Percentiles rank a stretch among this genome's conserved stretches.
Evolutionary conservation across 2,329 filamentous ascomycete genomes (phyloP).

Genomic region (Penicillium olsonii): DNA sequence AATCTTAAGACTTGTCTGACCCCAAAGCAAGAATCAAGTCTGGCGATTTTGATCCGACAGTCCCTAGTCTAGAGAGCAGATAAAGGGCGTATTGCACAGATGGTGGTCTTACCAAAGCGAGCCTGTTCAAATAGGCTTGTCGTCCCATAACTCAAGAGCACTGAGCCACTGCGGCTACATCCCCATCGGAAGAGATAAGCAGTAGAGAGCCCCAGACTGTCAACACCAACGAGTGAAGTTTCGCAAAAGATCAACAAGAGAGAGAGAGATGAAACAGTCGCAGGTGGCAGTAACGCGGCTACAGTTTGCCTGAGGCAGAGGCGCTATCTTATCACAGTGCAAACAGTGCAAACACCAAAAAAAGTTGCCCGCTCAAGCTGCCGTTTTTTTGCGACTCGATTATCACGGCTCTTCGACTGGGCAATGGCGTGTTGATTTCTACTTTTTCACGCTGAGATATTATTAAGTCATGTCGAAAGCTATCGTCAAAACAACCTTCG

Average conservation of each 20-base stretch:
- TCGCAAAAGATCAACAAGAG: background rate
- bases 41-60: background rate
- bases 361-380: conserved; percentile 33
- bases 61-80: background rate
- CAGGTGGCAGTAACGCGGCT: conserved; percentile 13
- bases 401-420: conserved; percentile 17
- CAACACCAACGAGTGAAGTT: background rate
- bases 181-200: background rate
- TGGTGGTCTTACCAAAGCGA: conserved; percentile 46
- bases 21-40: background rate
- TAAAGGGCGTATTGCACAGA: conserved; percentile 1
- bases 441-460: conserved; percentile 13
- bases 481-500: conserved; percentile 81
- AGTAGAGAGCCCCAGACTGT: background rate
- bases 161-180: conserved; percentile 8
- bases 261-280: background rate
- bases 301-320: conserved; percentile 25
- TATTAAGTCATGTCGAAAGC: conserved; percentile 50
- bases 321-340: conserved; percentile 33
- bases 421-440: conserved; percentile 18
- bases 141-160: conserved; percentile 40
- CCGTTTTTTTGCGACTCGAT: conserved; percentile 21
- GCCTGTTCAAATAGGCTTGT: conserved; percentile 47
- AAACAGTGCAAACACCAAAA: conserved; percentile 41
- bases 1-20: background rate